These are phyloP conservation scores for Piloderma croceum DNA, from an alignment of 768 basidiomycete genomes.

Conservation along the genomic window DNA sequence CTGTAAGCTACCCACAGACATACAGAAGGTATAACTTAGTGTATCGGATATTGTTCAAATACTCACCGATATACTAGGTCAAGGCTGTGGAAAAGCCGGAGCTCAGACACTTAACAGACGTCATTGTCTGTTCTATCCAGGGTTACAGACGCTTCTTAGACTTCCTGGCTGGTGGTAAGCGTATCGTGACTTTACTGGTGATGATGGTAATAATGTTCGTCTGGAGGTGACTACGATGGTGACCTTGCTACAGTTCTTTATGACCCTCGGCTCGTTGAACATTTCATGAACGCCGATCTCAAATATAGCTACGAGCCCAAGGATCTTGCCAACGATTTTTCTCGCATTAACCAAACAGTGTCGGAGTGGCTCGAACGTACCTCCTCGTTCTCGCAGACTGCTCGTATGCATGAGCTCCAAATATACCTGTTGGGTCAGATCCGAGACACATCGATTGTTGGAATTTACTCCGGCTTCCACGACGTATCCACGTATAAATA, in stretches of 20 bases:
- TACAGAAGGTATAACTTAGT: conserved; percentile 36
- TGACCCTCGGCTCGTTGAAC: not conserved
- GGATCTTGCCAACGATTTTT: not conserved
- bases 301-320: not conserved
- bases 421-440: not conserved
- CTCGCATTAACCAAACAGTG: not conserved
- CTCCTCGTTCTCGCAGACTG: not conserved
- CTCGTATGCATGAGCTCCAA: not conserved
- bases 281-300: not conserved
- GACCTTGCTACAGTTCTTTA: not conserved
- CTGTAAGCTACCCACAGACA: conserved; percentile 37
- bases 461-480: not conserved
- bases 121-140: conserved; percentile 25
- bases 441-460: not conserved
- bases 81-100: conserved; percentile 29
- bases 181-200: not conserved
- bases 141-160: conserved; percentile 7
- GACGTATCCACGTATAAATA: not conserved
- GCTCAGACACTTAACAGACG: conserved; percentile 29
- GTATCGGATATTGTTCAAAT: not conserved
- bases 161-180: not conserved
- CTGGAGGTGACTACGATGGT: not conserved
- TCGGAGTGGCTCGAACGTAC: not conserved
- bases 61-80: conserved; percentile 21
- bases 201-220: not conserved